phyloP scores from a whole-genome alignment of 805 yeast species.

The Myxozyma kluyveri region DNA sequence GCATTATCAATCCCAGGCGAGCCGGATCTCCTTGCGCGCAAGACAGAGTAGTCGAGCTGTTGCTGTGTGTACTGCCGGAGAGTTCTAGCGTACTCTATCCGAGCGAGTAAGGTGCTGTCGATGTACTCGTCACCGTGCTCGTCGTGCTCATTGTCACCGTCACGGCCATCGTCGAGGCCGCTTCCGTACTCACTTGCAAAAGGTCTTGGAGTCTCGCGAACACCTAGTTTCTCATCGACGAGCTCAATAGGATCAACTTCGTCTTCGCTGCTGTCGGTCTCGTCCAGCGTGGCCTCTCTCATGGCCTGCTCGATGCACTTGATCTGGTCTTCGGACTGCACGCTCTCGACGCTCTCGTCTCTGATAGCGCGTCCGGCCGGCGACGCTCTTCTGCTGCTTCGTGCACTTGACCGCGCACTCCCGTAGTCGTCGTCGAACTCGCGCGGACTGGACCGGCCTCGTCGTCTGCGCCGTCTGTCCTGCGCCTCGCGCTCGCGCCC shows the following conservation, averaged over 20 bases:
- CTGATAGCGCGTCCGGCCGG: too few relatives aligned
- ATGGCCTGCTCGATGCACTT: too few relatives aligned
- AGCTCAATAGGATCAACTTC: neutral
- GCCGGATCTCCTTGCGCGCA: neutral
- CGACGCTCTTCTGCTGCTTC: too few relatives aligned
- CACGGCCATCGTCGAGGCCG: neutral
- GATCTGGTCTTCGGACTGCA: too few relatives aligned
- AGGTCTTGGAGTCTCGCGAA: too few relatives aligned
- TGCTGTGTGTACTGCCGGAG: neutral
- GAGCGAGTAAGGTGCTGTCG: neutral
- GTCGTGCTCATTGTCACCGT: neutral
- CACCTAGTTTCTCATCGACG: too few relatives aligned
- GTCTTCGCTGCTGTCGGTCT: neutral
- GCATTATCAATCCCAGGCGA: neutral
- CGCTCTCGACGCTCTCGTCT: too few relatives aligned
- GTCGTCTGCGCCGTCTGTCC: too few relatives aligned
- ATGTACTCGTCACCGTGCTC: neutral
- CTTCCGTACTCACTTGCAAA: neutral
- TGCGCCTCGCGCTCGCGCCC: too few relatives aligned
- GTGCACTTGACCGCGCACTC: too few relatives aligned
- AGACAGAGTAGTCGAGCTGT: neutral
- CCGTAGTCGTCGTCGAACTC: neutral
- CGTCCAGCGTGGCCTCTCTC: conserved; percentile 1
- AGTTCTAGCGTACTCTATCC: neutral
- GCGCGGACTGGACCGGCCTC: neutral